Evolutionary conservation across 164 flowering plant genomes (phyloP), one percentile per base, ranked within the genome.

Genomic region (Tetrastigma voinierianum): DNA sequence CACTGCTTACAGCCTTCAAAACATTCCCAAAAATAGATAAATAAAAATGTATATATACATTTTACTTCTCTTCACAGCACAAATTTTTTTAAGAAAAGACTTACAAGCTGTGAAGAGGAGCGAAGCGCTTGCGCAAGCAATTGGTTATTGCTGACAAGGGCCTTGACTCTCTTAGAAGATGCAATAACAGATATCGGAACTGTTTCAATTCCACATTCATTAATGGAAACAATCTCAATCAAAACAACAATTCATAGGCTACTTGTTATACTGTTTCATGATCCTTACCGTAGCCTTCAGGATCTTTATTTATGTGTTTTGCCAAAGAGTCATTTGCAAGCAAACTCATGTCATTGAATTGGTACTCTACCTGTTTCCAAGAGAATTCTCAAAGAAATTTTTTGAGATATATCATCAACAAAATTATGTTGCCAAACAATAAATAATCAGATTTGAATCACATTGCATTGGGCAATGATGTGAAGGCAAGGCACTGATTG

Each of bases 291-390:
- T 71, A 93, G 57, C 98, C 97, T 77, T 93, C 97, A 55, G 89
- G 88, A 60, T 93, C 97, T 76, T 88, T 96, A 44, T 69, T 84
- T 18, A 89, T 83, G 23, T 89, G 91, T 73, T 84, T 96, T 19
- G 70, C 70, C 60, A 96, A 70, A 24, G 87, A 68, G 24, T 96
- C 99, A 78, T 85, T 93, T 43, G 93, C 91, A 48, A 92, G 79
- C 84, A 96, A 77, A 72, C 95, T 93, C 86, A 90, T 82, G 77
- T 87, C 91, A 70, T 91, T 90, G 69, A 93, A 85, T 67, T 88
- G 94, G 71, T 93, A 88, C 67, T 93, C 98, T 44, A 82, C 97
- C 99, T 96, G 79, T 71, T 58, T 65, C 10, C 21, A 16, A 16
- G 20, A 14, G 18, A 19, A 54, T 6, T 54, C 57, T 63, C 17